These are phyloP conservation scores for Tylopilus vinaceipallidus DNA, from an alignment of 768 basidiomycete genomes.

Conservation along the genomic window DNA sequence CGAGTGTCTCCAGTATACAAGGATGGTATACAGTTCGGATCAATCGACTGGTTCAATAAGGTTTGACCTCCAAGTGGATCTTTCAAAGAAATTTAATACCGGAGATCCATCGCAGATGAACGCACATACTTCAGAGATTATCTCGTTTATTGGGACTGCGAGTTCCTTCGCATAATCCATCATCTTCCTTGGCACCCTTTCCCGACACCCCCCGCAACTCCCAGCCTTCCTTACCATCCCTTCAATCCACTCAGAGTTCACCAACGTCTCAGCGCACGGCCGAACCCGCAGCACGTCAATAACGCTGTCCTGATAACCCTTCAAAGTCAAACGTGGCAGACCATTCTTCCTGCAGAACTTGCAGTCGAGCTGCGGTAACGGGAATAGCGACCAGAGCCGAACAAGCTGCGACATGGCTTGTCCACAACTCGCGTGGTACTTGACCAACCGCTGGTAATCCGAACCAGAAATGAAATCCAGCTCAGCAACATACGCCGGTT, in stretches of 20 bases:
- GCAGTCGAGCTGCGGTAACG: conserved; percentile 32
- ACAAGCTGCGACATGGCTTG: conserved; percentile 34
- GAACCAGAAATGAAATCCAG: conserved; percentile 38
- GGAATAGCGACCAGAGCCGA: conserved; percentile 32
- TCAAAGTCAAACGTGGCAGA: conserved; percentile 30
- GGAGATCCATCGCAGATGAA: not conserved
- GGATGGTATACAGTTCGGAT: conserved; percentile 8
- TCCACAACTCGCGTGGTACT: conserved; percentile 34
- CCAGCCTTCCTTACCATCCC: conserved; percentile 30
- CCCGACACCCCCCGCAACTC: conserved; percentile 28
- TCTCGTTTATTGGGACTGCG: conserved; percentile 24
- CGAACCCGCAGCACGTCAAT: conserved; percentile 32
- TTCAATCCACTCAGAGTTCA: conserved; percentile 32
- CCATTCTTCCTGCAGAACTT: conserved; percentile 36
- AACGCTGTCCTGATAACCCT: conserved; percentile 34
- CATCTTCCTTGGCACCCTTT: conserved; percentile 31
- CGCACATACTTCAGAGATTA: conserved; percentile 29
- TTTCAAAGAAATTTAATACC: conserved; percentile 2
- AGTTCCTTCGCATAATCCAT: conserved; percentile 30
- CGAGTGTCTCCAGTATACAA: conserved; percentile 2
- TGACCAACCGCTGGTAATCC: conserved; percentile 36
- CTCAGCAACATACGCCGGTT: conserved; percentile 33
- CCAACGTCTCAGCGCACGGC: conserved; percentile 31
- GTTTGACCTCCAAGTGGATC: conserved; percentile 30
- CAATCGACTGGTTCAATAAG: conserved; percentile 23